A percentile compares a stretch with the other conserved stretches of the same genome.
Evolutionary conservation across 306 rosid genomes (phyloP).

Genomic region (Dalbergia cochinchinensis): DNA sequence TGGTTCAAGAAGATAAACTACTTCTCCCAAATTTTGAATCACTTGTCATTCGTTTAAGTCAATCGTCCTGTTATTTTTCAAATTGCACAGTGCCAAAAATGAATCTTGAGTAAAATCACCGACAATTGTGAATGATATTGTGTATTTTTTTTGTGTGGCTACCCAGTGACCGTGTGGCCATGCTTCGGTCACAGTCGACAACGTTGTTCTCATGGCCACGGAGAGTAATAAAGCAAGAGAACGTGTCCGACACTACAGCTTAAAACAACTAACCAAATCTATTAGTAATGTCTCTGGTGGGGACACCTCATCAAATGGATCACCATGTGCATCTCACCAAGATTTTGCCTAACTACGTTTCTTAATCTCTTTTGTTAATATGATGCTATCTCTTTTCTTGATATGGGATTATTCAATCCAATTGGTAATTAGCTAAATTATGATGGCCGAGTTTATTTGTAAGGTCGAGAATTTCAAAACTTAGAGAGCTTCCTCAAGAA

Average conservation of each 20-base stretch:
- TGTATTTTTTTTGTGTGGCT: not conserved
- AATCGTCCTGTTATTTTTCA: conserved; percentile 10
- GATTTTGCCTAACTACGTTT: not conserved
- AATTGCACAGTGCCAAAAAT: not conserved
- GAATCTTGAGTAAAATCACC: conserved; percentile 42
- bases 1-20: no score
- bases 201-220: conserved; percentile 38
- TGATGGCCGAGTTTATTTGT: no score
- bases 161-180: not conserved
- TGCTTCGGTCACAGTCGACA: conserved; percentile 37
- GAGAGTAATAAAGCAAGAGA: conserved; percentile 6
- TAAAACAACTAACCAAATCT: conserved; percentile 51
- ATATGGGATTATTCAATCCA: no score
- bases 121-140: conserved; percentile 36
- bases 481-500: no score
- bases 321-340: conserved; percentile 29
- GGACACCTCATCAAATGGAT: conserved; percentile 40
- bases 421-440: no score
- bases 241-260: conserved; percentile 36
- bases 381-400: not conserved
- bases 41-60: not conserved
- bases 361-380: not conserved
- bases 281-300: conserved; percentile 39
- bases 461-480: no score
- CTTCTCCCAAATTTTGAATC: no score